phyloP scores from a whole-genome alignment of 2,329 filamentous ascomycete species.

The Claviceps sp. region DNA sequence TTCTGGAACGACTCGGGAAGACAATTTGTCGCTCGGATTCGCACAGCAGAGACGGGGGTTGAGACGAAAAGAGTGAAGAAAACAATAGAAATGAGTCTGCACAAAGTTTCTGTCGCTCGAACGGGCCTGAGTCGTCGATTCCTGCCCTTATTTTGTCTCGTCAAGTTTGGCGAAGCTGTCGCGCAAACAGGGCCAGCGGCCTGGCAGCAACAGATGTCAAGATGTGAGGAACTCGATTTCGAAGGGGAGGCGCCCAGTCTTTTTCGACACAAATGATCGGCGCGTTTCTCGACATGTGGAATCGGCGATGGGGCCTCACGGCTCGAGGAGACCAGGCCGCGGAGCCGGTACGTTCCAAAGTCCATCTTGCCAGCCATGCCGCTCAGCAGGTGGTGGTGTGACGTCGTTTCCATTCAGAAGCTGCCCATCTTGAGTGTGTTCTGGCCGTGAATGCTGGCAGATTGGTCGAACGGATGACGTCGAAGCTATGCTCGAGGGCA shows the following conservation, averaged over 20 bases:
- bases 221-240: background rate
- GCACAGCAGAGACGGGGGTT: constrained; percentile 44
- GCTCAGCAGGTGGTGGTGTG: constrained; percentile 5
- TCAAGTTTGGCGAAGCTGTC: background rate
- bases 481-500: background rate
- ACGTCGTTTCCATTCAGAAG: constrained; percentile 9
- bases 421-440: constrained; percentile 11
- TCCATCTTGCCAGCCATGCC: constrained; percentile 7
- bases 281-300: background rate
- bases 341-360: background rate
- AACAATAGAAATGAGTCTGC: constrained; percentile 19
- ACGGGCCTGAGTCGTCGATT: background rate
- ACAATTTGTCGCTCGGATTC: constrained; percentile 76
- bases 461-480: background rate
- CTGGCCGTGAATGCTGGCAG: background rate
- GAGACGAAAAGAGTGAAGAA: constrained; percentile 25
- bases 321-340: background rate
- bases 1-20: constrained; percentile 48
- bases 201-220: background rate
- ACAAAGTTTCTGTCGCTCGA: background rate
- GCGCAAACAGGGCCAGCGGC: background rate
- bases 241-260: background rate
- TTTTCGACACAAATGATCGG: background rate
- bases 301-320: background rate
- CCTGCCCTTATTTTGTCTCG: background rate